These are phyloP conservation scores for Daldinia concentrica DNA, from an alignment of 495 filamentous ascomycete genomes.

Conservation along the genomic window DNA sequence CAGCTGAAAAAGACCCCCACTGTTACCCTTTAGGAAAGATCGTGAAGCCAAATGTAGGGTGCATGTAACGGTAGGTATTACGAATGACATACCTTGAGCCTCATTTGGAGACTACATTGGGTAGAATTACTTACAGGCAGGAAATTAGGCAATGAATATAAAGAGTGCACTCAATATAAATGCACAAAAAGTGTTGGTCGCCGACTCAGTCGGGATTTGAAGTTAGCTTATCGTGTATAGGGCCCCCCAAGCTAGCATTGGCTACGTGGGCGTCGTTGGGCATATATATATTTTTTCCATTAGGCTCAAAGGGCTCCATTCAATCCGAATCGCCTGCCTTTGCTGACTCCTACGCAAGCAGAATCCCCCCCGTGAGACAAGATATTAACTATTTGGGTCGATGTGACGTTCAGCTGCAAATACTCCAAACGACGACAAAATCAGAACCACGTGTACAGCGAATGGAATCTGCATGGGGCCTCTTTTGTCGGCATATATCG, in stretches of 20 bases:
- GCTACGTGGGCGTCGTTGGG: conserved; percentile 31
- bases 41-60: conserved; percentile 22
- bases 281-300: conserved; percentile 9
- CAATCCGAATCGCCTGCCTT: conserved; percentile 2
- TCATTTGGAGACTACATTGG: background rate
- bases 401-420: conserved; percentile 22
- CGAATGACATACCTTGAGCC: background rate
- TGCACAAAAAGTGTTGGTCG: background rate
- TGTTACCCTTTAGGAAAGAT: conserved; percentile 11
- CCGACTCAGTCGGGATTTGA: background rate
- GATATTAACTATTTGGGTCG: background rate
- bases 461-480: conserved; percentile 3
- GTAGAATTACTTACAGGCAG: conserved; percentile 7
- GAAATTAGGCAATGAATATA: background rate
- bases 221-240: conserved; percentile 6
- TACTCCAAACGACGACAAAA: conserved; percentile 11
- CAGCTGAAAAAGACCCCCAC: conserved; percentile 9
- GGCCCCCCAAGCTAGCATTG: conserved; percentile 4
- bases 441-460: conserved; percentile 16
- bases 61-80: conserved; percentile 17
- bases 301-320: conserved; percentile 10
- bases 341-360: background rate
- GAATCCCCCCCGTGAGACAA: background rate
- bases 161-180: background rate
- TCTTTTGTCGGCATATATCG: background rate